Base-by-base conservation (phyloP, 202 grass and related monocot species). In the Schoenoplectus triqueter region DNA sequence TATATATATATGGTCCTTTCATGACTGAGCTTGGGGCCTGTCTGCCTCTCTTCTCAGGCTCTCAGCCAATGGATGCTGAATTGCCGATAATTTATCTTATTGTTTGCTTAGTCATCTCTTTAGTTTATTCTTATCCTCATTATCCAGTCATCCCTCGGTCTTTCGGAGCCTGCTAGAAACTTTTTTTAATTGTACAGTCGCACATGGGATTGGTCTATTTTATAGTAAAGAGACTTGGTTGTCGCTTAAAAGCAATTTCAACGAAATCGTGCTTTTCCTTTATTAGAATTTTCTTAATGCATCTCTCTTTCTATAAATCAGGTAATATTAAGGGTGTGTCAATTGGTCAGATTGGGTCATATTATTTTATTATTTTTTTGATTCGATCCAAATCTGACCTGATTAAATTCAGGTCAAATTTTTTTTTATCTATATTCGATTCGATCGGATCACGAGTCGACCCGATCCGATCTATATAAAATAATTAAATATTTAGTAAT, bases 21-120 rank as follows among this genome's bases (percentile, higher is more conserved):
- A n/a, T 83, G 63, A 55, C 64, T 44, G 19, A 70, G 13, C 44
- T 7, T 55, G 31, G 31, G 31, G 31, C 31, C 31, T 31, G 31
- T 31, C 31, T 31, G 31, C 31, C 31, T 31, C 31, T 83, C 68
- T 39, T 83, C 1, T 7, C 7, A 31, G 31, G 31, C 31, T 31
- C 19, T 39, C 19, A 44, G 7, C 81, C 64, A 83, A 56, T 52
- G 14, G 31, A 59, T 18, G 15, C 22, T 71, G 81, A 83, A 31
- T 31, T 83, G 59, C 31, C 31, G 31, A 31, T 31, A 31, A 31
- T 3, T 51, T 57, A 83, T 41, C 46, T 46, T 68, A 68, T 39
- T 82, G 5, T 67, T 52, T 83, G 66, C 63, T 19, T 31, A 54
- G 81, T 83, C 61, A 57, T 3, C 31, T 31, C 31, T 31, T 31